Evolutionary conservation across 192 early-diverging fungal genomes (phyloP).

Genomic region (Entomortierella lignicola): DNA sequence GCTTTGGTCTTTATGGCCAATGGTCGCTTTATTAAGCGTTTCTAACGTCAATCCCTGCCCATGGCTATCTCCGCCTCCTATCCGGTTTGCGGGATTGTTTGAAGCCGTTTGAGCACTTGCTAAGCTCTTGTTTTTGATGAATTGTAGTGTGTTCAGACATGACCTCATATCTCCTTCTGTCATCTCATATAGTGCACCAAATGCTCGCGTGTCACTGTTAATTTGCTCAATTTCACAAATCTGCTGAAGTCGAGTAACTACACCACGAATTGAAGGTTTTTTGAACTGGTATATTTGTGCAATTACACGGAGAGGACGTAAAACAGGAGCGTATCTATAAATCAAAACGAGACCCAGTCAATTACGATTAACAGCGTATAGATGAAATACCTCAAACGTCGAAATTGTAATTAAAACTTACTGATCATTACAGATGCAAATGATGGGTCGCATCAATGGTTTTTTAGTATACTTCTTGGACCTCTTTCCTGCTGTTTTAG

Average conservation of each 20-base stretch:
- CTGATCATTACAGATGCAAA: slow-evolving; percentile 99
- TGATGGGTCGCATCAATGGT: slow-evolving; percentile 89
- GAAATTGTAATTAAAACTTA: slow-evolving; percentile 46
- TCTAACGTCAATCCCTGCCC: slow-evolving; percentile 58
- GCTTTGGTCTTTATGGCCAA: slow-evolving; percentile 87
- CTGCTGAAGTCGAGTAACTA: slow-evolving; percentile 81
- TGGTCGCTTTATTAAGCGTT: slow-evolving; percentile 53
- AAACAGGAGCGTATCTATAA: slow-evolving; percentile 83
- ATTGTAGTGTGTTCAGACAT: slow-evolving; percentile 91
- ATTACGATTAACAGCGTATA: neutral
- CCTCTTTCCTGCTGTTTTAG: slow-evolving; percentile 17
- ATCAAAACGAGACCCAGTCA: neutral
- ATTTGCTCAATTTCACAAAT: slow-evolving; percentile 86
- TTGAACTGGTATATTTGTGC: slow-evolving; percentile 80
- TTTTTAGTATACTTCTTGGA: slow-evolving; percentile 50
- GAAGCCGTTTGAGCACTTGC: neutral
- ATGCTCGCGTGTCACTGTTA: slow-evolving; percentile 75
- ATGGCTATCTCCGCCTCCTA: slow-evolving; percentile 4
- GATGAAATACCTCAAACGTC: neutral
- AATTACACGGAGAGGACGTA: slow-evolving; percentile 85
- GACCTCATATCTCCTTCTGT: slow-evolving; percentile 90
- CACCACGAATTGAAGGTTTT: slow-evolving; percentile 67
- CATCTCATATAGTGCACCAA: slow-evolving; percentile 80
- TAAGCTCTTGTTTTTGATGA: slow-evolving; percentile 45
- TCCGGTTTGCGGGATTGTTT: neutral